phyloP scores from a whole-genome alignment of 768 basidiomycete genomes.

The Tulasnella sp. region DNA sequence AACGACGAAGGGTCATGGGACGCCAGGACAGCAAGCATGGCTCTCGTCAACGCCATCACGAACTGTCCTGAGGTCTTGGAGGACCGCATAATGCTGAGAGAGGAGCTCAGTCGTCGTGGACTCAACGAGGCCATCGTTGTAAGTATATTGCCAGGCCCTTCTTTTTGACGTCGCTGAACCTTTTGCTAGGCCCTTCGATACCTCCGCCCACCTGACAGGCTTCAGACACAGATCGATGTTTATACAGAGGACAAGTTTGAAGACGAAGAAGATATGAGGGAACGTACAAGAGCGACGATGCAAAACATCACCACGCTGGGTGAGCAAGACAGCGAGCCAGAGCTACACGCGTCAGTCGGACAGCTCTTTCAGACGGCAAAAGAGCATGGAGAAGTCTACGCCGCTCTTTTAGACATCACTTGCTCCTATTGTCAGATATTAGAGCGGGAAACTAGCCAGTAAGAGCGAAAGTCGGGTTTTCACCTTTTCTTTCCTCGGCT shows the following conservation, averaged over 20 bases:
- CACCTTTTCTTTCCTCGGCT: not conserved
- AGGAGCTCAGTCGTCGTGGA: slow-evolving; percentile 73
- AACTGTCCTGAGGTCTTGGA: slow-evolving; percentile 68
- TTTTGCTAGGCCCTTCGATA: slow-evolving; percentile 55
- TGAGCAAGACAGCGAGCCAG: slow-evolving; percentile 26
- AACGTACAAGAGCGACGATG: slow-evolving; percentile 39
- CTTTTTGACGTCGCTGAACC: not conserved
- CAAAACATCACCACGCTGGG: slow-evolving; percentile 21
- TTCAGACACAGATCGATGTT: slow-evolving; percentile 70
- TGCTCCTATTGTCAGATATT: slow-evolving; percentile 45
- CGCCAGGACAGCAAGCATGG: slow-evolving; percentile 61
- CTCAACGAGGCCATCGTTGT: slow-evolving; percentile 78
- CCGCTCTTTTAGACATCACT: slow-evolving; percentile 48
- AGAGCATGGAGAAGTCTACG: slow-evolving; percentile 52
- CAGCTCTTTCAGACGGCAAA: slow-evolving; percentile 51
- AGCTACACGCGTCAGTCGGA: slow-evolving; percentile 44
- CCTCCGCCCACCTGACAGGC: slow-evolving; percentile 57
- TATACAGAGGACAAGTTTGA: slow-evolving; percentile 85
- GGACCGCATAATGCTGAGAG: slow-evolving; percentile 63
- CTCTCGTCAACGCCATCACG: slow-evolving; percentile 66
- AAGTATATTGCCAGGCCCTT: slow-evolving; percentile 26
- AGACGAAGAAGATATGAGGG: slow-evolving; percentile 75
- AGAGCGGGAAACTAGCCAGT: slow-evolving; percentile 51
- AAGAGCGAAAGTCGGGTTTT: slow-evolving; percentile 24
- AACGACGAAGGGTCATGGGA: slow-evolving; percentile 74